These are phyloP conservation scores for Penicillium longicatenatum DNA, from an alignment of 495 filamentous ascomycete species.

Conservation along the genomic window DNA sequence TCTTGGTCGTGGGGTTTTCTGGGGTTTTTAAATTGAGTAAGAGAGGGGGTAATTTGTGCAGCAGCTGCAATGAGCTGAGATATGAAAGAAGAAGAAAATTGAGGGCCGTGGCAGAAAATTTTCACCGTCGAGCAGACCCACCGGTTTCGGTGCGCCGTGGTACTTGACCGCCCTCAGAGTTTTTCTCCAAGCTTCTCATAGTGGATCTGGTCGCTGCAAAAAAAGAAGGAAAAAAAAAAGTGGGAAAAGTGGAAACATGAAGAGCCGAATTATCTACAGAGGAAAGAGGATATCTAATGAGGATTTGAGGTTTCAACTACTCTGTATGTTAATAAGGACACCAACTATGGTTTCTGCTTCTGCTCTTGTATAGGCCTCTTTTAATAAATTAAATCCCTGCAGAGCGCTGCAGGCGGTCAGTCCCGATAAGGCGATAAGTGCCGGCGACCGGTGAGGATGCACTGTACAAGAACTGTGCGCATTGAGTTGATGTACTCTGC, in stretches of 20 bases:
- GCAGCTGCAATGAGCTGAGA: conserved; percentile 30
- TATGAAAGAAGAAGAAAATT: conserved; percentile 22
- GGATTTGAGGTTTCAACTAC: neutral
- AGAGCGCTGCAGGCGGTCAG: conserved; percentile 2
- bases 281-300: neutral
- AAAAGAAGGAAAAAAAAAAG: conserved; percentile 9
- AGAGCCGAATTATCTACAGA: neutral
- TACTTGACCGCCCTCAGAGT: conserved; percentile 19
- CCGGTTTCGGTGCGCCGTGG: conserved; percentile 16
- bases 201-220: conserved; percentile 1
- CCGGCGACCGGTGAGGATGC: neutral
- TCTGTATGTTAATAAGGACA: neutral
- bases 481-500: neutral
- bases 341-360: neutral
- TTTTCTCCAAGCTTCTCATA: conserved; percentile 10
- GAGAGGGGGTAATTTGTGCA: conserved; percentile 10
- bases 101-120: conserved; percentile 26
- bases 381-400: neutral
- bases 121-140: conserved; percentile 18
- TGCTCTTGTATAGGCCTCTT: neutral
- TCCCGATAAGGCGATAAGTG: neutral
- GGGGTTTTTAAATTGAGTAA: conserved; percentile 3
- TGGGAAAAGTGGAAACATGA: conserved; percentile 3
- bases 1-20: neutral
- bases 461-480: neutral